phyloP scores from a whole-genome alignment of 2,329 filamentous ascomycete genomes.

The Colletotrichum sp. region DNA sequence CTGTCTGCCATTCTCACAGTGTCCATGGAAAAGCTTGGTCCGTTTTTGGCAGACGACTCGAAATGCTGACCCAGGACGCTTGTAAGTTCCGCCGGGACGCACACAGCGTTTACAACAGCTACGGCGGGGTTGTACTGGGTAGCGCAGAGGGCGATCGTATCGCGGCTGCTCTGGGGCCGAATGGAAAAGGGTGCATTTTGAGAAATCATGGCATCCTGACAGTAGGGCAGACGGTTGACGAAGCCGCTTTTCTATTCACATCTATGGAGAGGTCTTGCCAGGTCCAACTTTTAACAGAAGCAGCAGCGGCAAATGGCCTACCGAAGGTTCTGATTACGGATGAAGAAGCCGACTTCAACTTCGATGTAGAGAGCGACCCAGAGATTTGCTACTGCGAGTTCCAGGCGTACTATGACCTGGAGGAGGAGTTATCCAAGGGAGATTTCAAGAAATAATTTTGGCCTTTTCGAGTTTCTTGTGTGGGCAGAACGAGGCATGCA shows the following conservation, averaged over 20 bases:
- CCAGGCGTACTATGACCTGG: conserved; percentile 21
- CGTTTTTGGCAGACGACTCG: conserved; percentile 64
- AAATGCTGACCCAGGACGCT: conserved; percentile 71
- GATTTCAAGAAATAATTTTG: conserved; percentile 5
- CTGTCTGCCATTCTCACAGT: conserved; percentile 72
- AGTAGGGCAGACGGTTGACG: conserved; percentile 72
- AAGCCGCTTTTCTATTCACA: conserved; percentile 73
- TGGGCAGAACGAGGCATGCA: neutral
- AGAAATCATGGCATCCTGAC: conserved; percentile 75
- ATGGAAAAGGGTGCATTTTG: conserved; percentile 66
- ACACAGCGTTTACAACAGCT: conserved; percentile 67
- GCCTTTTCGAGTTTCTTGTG: neutral
- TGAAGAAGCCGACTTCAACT: conserved; percentile 42
- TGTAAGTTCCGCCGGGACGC: conserved; percentile 66
- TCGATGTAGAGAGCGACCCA: conserved; percentile 21
- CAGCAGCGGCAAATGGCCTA: conserved; percentile 30
- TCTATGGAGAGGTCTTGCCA: conserved; percentile 70
- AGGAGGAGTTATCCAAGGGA: conserved; percentile 14
- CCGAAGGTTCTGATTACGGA: conserved; percentile 43
- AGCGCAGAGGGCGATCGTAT: conserved; percentile 68
- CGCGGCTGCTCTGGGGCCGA: conserved; percentile 62
- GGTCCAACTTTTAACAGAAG: conserved; percentile 70
- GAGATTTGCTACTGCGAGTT: conserved; percentile 23
- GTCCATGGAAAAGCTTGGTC: conserved; percentile 71
- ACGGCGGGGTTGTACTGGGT: conserved; percentile 57